Evolutionary conservation across 176 grass and related monocot genomes (phyloP).

Genomic region (Zea luxurians): DNA sequence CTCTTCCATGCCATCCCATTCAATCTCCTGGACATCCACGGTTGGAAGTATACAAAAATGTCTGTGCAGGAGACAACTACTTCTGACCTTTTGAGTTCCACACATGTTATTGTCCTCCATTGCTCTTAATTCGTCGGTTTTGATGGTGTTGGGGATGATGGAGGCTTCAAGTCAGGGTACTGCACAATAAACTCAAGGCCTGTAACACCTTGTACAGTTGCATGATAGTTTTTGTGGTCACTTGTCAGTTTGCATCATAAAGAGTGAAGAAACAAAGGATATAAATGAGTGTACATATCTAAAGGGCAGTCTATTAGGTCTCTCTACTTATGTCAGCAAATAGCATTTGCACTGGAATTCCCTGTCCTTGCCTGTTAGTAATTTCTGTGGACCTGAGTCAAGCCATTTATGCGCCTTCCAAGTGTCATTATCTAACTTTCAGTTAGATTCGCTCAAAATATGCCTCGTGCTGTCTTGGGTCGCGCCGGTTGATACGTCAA

Average conservation of each 20-base stretch:
- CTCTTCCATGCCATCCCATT: neutral
- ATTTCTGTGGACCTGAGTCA: neutral
- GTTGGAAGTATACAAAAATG: conserved; percentile 42
- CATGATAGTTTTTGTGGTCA: neutral
- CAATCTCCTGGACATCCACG: neutral
- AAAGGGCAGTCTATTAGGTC: neutral
- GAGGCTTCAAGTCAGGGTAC: conserved; percentile 69
- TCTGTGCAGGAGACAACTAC: neutral
- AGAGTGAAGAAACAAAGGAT: neutral
- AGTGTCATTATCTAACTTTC: neutral
- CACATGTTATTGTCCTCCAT: neutral
- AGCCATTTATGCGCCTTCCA: neutral
- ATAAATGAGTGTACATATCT: neutral
- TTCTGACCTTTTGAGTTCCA: neutral
- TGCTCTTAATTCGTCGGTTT: conserved; percentile 40
- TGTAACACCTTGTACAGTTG: conserved; percentile 1
- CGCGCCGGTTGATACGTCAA: no score
- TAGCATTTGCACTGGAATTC: neutral
- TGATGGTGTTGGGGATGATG: conserved; percentile 52
- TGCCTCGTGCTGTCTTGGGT: no score
- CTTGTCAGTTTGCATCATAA: neutral
- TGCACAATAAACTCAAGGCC: conserved; percentile 43
- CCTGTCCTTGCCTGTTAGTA: neutral
- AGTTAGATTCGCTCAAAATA: neutral
- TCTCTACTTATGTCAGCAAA: neutral